phyloP scores from a whole-genome alignment of 257 asterid species.

The Fraxinus quadrangulata region DNA sequence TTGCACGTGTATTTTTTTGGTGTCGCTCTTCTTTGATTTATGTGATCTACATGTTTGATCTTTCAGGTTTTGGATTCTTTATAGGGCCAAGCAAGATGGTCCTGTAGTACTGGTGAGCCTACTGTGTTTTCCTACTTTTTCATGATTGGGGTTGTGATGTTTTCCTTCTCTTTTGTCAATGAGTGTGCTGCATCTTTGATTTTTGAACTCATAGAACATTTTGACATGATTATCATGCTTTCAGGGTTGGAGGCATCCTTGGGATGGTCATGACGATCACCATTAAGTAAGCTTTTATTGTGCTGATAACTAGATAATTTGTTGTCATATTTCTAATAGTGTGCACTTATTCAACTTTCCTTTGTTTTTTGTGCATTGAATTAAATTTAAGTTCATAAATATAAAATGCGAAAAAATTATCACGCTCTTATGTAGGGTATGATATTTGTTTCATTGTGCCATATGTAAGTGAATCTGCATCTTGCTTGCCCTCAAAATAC shows the following conservation, averaged over 20 bases:
- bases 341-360: too few species aligned
- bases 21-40: conserved; percentile 6
- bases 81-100: conserved; percentile 90
- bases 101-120: conserved; percentile 85
- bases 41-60: conserved; percentile 9
- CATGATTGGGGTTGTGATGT: not conserved
- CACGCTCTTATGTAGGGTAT: too few species aligned
- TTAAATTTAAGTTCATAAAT: too few species aligned
- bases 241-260: conserved; percentile 96
- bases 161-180: conserved; percentile 9
- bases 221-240: conserved; percentile 29
- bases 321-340: too few species aligned
- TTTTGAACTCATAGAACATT: conserved; percentile 14
- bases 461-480: not conserved
- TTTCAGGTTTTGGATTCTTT: conserved; percentile 86
- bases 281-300: conserved; percentile 50
- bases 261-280: conserved; percentile 93
- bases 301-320: too few species aligned
- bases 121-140: not conserved
- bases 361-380: too few species aligned
- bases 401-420: too few species aligned
- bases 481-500: not conserved
- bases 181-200: conserved; percentile 8
- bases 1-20: not conserved
- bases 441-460: too few species aligned